Base-by-base conservation (phyloP, 257 asterid species). In the Solanum rostratum region DNA sequence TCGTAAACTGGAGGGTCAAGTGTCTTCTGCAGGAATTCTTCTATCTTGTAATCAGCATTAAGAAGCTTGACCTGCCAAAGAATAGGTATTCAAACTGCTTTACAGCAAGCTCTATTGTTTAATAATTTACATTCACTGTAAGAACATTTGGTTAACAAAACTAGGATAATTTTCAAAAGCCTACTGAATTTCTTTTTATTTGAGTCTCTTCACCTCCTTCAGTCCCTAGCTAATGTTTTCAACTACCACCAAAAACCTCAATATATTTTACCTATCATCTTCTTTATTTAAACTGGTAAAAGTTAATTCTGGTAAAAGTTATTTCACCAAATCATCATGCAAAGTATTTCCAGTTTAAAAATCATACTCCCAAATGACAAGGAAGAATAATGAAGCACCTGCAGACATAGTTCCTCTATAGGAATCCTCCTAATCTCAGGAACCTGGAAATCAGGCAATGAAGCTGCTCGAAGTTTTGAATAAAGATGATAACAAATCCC, bases 351-450 rank as follows among this genome's bases (percentile, higher is more conserved):
- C 30, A 82, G 41, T 60, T 24, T 3, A 3, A 22, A 63, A 54
- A 83, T 18, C 85, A 59, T 41, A 49, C 24, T 76, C 84, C 55
- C 59, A 79, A 71, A 45, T 20, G 79, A 22, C 69, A 70, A 81
- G 49, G 78, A 50, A 70, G 74, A 79, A 63, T 45, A 50, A 78
- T 27, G 82, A 57, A 70, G 60, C 86, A 95, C 98, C 98, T 96
- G 98, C 88, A 96, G 85, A 84, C 99, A 96, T 29, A 96, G 89
- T 89, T 96, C 98, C 86, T 96, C 99, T 83, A 96, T 90, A 2
- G 98, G 97, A 94, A 93, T 93, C 91, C 99, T 93, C 92, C 91
- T 92, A 46, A 96, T 94, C 89, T 96, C 99, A n/a, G 99, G 99
- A 88, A 95, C 90, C 90, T 96, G 98, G 86, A 91, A 96, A 87